Percentiles rank a stretch among this genome's conserved stretches.
phyloP scores from a whole-genome alignment of 2,329 filamentous ascomycete genomes.

The Penicillium oxalicum region DNA sequence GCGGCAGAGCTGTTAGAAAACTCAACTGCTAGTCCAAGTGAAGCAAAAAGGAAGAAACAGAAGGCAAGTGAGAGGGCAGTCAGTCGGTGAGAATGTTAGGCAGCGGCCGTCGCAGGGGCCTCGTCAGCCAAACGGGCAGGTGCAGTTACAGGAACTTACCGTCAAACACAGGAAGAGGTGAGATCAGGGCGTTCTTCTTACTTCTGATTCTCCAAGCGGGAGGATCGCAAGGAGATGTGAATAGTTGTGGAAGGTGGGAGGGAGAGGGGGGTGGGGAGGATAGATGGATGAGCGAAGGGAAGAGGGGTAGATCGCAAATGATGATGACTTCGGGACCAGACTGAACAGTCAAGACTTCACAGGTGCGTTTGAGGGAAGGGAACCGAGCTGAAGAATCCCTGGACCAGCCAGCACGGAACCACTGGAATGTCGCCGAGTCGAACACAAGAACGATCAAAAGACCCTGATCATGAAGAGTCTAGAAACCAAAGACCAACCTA shows the following conservation, averaged over 20 bases:
- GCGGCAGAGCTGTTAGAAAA: too few species aligned
- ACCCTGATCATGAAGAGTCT: too few species aligned
- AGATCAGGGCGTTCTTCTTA: not conserved
- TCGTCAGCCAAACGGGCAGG: not conserved
- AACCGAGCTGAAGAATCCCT: slow-evolving; percentile 5
- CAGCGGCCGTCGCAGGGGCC: not conserved
- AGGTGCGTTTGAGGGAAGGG: not conserved
- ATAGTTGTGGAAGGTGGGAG: not conserved
- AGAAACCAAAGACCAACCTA: too few species aligned
- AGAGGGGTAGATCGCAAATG: slow-evolving; percentile 18
- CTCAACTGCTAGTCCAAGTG: not conserved
- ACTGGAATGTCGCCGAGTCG: not conserved
- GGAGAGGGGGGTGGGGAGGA: slow-evolving; percentile 9
- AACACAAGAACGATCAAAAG: too few species aligned
- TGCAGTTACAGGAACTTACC: not conserved
- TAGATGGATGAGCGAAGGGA: slow-evolving; percentile 9
- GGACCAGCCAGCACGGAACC: slow-evolving; percentile 5
- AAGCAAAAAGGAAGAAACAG: not conserved
- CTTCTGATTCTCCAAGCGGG: not conserved
- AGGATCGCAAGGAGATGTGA: not conserved
- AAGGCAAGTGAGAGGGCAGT: not conserved
- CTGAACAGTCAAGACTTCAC: slow-evolving; percentile 7
- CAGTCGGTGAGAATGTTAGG: not conserved
- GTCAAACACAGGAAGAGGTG: not conserved
- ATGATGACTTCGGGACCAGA: slow-evolving; percentile 20